phyloP scores from a whole-genome alignment of 2,329 filamentous ascomycete genomes.

The Pleurostoma richardsiae region DNA sequence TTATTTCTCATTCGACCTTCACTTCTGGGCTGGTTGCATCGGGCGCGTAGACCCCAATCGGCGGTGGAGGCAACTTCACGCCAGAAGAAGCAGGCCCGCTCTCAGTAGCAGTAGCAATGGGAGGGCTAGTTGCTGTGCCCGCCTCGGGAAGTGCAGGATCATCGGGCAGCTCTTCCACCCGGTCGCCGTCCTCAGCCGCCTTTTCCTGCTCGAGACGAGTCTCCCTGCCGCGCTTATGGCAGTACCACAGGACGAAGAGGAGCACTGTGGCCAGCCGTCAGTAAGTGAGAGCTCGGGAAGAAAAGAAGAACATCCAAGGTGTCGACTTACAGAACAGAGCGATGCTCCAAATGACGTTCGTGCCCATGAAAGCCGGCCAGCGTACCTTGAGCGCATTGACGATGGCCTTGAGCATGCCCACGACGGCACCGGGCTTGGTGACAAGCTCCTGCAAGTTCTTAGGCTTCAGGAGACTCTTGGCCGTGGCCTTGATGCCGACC shows the following conservation, averaged over 20 bases:
- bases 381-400: constrained; percentile 80
- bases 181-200: constrained; percentile 20
- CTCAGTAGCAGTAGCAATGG: constrained; percentile 2
- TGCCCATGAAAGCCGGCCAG: constrained; percentile 87
- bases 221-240: constrained; percentile 90
- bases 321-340: constrained; percentile 73
- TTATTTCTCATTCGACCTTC: neutral
- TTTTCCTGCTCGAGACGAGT: constrained; percentile 64
- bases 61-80: neutral
- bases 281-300: neutral
- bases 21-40: neutral
- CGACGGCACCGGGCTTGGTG: constrained; percentile 81
- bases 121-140: neutral
- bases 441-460: constrained; percentile 74
- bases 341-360: constrained; percentile 86
- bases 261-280: constrained; percentile 55
- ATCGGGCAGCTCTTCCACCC: constrained; percentile 46
- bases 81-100: constrained; percentile 2
- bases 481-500: constrained; percentile 39
- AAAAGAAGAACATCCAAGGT: neutral
- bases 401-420: constrained; percentile 81
- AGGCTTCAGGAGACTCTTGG: constrained; percentile 64
- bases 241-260: constrained; percentile 96
- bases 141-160: constrained; percentile 36
- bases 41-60: neutral